Conservation (phyloP, 2,329 filamentous ascomycete genomes). For the Emmonsiellopsis sp. region DNA sequence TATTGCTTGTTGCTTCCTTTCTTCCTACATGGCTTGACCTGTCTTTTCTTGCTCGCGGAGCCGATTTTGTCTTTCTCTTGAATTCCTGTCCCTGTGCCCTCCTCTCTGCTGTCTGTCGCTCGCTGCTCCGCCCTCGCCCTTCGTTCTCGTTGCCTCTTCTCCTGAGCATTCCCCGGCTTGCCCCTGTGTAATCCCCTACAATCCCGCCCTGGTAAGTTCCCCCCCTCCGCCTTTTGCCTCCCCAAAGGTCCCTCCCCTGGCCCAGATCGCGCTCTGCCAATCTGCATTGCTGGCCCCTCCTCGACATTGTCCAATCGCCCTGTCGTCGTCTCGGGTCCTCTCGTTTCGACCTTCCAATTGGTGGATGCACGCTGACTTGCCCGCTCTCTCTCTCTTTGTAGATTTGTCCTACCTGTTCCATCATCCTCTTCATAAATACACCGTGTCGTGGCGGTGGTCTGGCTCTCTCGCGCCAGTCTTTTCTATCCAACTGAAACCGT, state of each 20-base stretch:
- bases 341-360: no score
- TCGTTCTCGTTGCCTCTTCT: not conserved
- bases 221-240: no score
- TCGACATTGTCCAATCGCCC: no score
- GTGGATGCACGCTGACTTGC: no score
- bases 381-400: not conserved
- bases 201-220: no score
- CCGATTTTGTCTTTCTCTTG: not conserved
- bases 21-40: not conserved
- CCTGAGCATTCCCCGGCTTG: not conserved
- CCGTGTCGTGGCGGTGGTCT: not conserved
- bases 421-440: not conserved
- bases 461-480: not conserved
- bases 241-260: not conserved
- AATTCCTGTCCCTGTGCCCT: not conserved
- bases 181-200: not conserved
- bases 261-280: not conserved
- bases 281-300: no score
- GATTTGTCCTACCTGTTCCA: not conserved
- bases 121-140: not conserved
- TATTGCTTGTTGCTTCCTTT: not conserved
- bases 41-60: not conserved
- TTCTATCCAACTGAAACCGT: not conserved
- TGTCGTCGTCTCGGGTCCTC: no score
- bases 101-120: constrained; percentile 2